A percentile compares a stretch with the other conserved stretches of the same genome.
Evolutionary conservation across 2,329 filamentous ascomycete species (phyloP).

Genomic region (Sphaerulina populicola): DNA sequence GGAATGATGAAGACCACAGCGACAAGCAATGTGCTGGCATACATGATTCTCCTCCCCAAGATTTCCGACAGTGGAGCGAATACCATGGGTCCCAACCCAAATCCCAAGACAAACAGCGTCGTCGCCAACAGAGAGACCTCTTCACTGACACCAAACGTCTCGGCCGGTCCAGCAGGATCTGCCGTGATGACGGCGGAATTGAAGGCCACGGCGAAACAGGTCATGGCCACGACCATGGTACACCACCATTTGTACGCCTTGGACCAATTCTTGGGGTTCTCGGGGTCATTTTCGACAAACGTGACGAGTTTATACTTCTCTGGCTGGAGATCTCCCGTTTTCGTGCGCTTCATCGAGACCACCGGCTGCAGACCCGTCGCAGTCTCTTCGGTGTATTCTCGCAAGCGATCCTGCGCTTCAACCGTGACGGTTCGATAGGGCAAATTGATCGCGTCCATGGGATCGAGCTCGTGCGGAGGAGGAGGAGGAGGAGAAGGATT

Average conservation of each 20-base stretch:
- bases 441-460: constrained; percentile 19
- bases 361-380: constrained; percentile 22
- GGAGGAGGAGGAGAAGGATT: no score
- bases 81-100: constrained; percentile 27
- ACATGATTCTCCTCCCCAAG: constrained; percentile 44
- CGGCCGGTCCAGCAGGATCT: constrained; percentile 56
- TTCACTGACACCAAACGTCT: constrained; percentile 59
- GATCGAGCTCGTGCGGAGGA: background rate
- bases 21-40: constrained; percentile 44
- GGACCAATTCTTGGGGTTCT: constrained; percentile 30
- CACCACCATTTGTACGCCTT: constrained; percentile 30
- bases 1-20: constrained; percentile 52
- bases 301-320: constrained; percentile 56
- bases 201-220: constrained; percentile 43
- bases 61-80: constrained; percentile 53
- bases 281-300: constrained; percentile 51
- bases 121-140: constrained; percentile 67
- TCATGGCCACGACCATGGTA: constrained; percentile 69
- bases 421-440: constrained; percentile 21
- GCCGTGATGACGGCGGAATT: constrained; percentile 69
- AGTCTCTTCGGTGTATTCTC: constrained; percentile 26
- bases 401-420: constrained; percentile 20
- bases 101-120: constrained; percentile 30
- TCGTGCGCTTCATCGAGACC: constrained; percentile 22
- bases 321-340: constrained; percentile 24